A percentile compares a stretch with the other conserved stretches of the same genome.
Conservation (phyloP, 352 stramenopile species). For the Globisporangium echinulatum region DNA sequence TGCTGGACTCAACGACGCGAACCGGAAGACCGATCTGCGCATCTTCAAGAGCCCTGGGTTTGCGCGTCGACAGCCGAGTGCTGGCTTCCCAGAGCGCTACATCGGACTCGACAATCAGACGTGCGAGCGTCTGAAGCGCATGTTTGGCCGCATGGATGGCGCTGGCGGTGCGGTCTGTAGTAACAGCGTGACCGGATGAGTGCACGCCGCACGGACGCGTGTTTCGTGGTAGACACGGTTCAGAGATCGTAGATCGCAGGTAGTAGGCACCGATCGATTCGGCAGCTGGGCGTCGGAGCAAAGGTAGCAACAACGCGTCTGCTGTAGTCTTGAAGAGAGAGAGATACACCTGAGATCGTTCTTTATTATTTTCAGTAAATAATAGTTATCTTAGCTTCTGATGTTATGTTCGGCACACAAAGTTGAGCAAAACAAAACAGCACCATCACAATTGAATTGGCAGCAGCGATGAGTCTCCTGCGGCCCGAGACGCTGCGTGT, state of each 20-base stretch:
- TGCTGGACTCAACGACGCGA: not conserved
- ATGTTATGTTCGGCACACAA: no score
- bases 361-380: no score
- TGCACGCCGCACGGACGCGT: no score
- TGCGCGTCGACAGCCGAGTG: conserved; percentile 36
- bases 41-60: conserved; percentile 76
- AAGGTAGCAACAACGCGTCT: no score
- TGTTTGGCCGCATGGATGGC: conserved; percentile 60
- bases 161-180: not conserved
- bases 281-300: no score
- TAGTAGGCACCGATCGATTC: no score
- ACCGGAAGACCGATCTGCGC: conserved; percentile 50
- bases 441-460: not conserved
- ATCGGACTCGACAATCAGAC: conserved; percentile 75
- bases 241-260: no score
- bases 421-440: not conserved
- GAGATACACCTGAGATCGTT: no score
- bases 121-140: conserved; percentile 67
- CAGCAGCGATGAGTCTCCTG: conserved; percentile 60
- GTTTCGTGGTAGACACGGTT: no score
- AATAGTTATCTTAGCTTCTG: no score
- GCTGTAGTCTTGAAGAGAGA: no score
- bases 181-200: no score
- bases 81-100: conserved; percentile 60
- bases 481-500: conserved; percentile 63